Evolutionary conservation across 345 rosid genomes (phyloP), one percentile per base, ranked within the genome.

Genomic region (Arabis alpina): DNA sequence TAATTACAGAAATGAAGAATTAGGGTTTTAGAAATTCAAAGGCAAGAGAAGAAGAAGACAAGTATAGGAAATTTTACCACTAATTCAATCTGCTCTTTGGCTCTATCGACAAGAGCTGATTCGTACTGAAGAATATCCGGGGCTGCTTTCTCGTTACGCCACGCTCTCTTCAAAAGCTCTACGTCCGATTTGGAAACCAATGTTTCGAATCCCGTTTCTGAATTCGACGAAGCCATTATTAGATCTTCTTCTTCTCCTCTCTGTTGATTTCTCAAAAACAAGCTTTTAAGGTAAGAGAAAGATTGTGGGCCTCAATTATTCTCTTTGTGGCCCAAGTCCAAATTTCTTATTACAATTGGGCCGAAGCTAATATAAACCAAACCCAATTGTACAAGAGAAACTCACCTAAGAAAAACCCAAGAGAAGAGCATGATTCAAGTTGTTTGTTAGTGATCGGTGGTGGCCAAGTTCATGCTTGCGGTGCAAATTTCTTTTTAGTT

Each of bases 111-210:
- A 66, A 88, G 81, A 61, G 76, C 76, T 3, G 75, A 67, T 59
- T 85, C 85, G 69, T 75, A 87, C 24, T 61, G 88, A 62, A 91
- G 96, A 78, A 89, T 82, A 86, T 91, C 93, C 12, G 93, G 97
- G 32, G 96, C 93, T 15, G 93, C 88, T 67, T 91, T 91, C 90
- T 91, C 97, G 78, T 91, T 89, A n/a, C 92, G 88, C 96, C 93
- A 89, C 0, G 90, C 89, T 52, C 80, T 69, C 76, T 77, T 87
- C 80, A 89, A 73, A 2, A 83, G 85, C 80, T 83, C 96, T 3
- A 83, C 90, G 36, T 86, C 97, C 11, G 88, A 82, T 44, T 88
- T 84, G 4, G 89, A 86, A n/a, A 76, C 76, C 77, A 78, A 15
- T 30, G 84, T 72, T 80, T 89, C 93, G 70, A 78, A 83, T 55